Evolutionary conservation across 1,284 basidiomycete species (phyloP), one percentile per base, ranked within the genome.

Genomic region (Volvariella surrecta): DNA sequence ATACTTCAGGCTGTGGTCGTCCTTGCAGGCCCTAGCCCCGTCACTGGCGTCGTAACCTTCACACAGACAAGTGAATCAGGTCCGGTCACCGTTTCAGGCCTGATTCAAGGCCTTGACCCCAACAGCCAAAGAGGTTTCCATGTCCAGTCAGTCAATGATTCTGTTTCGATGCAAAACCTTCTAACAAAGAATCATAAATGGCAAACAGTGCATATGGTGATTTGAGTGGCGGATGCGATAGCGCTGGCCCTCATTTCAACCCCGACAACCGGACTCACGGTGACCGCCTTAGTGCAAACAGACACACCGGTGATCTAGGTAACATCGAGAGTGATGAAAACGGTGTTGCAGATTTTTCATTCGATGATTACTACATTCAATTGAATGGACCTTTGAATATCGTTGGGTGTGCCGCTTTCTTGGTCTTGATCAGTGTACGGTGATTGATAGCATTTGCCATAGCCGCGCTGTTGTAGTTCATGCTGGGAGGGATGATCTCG

Each of bases 271-370:
- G 72, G 54, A 74, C 65, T 28, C 88, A 90, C 54, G 86, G 86
- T 44, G 79, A 70, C 3, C 83, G 75, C 17, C 58, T 60, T 9
- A 76, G 77, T 55, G 37, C 54, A 1, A 67, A 69, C 47, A 70
- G 86, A 49, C 88, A 90, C 60, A 74, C 83, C 19, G 87, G 88
- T 13, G 88, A 91, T 58, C 62, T 90, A 47, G 88, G 86, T 31
- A 83, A 90, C 59, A 76, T 90, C 54, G 55, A 72, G 53, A 73
- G 75, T 44, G 74, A 90, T 57, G 63, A 59, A 13, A 55, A 63
- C 40, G 88, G 87, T 35, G 66, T 66, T 22, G 81, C 79, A 17
- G 61, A 58, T 18, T 68, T 89, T 56, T 67, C 66, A 13, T 69
- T 89, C 51, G 62, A 67, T 48, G 88, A 89, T 58, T 56, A 56